Conservation (phyloP, 1,139 yeast species). For the Candida sp. region DNA sequence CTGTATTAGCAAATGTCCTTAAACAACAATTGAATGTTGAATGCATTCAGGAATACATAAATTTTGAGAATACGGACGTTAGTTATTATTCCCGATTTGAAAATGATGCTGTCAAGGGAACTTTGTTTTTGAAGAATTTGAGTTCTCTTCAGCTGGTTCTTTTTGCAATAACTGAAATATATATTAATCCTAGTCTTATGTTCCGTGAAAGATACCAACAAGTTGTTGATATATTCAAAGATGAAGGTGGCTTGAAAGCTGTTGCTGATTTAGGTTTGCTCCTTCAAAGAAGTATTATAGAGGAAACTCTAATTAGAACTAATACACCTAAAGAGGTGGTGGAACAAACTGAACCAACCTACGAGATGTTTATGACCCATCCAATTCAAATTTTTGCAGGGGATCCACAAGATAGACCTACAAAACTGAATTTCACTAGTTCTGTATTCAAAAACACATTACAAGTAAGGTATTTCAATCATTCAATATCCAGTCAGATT, state of each 20-base stretch:
- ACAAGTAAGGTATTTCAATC: slow-evolving; percentile 50
- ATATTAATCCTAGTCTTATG: slow-evolving; percentile 47
- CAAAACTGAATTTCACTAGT: slow-evolving; percentile 38
- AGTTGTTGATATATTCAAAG: slow-evolving; percentile 42
- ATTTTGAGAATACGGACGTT: slow-evolving; percentile 10
- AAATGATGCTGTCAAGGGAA: slow-evolving; percentile 24
- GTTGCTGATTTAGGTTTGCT: slow-evolving; percentile 36
- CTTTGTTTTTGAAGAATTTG: slow-evolving; percentile 29
- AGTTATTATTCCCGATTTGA: slow-evolving; percentile 28
- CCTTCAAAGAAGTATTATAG: slow-evolving; percentile 49
- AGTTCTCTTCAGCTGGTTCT: slow-evolving; percentile 36
- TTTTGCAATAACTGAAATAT: slow-evolving; percentile 49
- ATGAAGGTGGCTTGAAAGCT: slow-evolving; percentile 21
- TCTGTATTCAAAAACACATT: slow-evolving; percentile 60
- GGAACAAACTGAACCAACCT: slow-evolving; percentile 36
- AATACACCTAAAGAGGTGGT: slow-evolving; percentile 46
- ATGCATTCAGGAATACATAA: slow-evolving; percentile 15
- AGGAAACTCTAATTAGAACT: slow-evolving; percentile 51
- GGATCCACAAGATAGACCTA: slow-evolving; percentile 27
- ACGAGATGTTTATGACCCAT: slow-evolving; percentile 22
- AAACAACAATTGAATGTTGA: slow-evolving; percentile 11
- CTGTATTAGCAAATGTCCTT: slow-evolving; percentile 15
- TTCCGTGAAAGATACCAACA: slow-evolving; percentile 48
- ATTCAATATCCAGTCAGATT: slow-evolving; percentile 49
- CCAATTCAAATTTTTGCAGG: slow-evolving; percentile 35